phyloP scores from a whole-genome alignment of 441 rosid genomes.

The Adansonia madagascariensis region DNA sequence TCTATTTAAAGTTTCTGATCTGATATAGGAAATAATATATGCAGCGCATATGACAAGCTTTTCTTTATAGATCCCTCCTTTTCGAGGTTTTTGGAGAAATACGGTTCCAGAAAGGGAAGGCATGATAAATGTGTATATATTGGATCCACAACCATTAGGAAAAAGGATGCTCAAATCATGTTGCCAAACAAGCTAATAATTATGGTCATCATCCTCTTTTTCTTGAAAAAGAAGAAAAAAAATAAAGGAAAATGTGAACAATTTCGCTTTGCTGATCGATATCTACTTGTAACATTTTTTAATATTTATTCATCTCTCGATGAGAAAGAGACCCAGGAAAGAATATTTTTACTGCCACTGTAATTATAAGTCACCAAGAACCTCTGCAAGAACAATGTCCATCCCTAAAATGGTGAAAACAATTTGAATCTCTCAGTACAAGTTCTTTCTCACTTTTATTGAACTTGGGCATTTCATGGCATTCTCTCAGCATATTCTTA shows the following conservation, averaged over 20 bases:
- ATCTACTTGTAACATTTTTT: too few species aligned
- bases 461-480: slow-evolving; percentile 64
- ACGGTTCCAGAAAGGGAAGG: neutral
- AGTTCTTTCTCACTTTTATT: slow-evolving; percentile 43
- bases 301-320: neutral
- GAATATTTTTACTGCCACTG: too few species aligned
- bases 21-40: neutral
- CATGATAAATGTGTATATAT: neutral
- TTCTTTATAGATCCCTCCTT: neutral
- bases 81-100: neutral
- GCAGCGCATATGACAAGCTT: neutral
- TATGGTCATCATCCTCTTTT: neutral
- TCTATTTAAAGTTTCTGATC: neutral
- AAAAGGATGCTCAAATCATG: neutral
- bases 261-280: neutral
- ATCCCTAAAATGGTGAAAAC: slow-evolving; percentile 71
- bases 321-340: neutral
- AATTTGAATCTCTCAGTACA: slow-evolving; percentile 61
- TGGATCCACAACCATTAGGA: neutral
- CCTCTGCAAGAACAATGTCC: slow-evolving; percentile 78
- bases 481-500: slow-evolving; percentile 60
- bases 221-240: too few species aligned
- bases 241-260: neutral
- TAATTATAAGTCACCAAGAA: slow-evolving; percentile 47
- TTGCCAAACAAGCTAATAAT: neutral